Base-by-base conservation (phyloP, 2,329 filamentous ascomycete species). In the Ascocoryne sarcoides region DNA sequence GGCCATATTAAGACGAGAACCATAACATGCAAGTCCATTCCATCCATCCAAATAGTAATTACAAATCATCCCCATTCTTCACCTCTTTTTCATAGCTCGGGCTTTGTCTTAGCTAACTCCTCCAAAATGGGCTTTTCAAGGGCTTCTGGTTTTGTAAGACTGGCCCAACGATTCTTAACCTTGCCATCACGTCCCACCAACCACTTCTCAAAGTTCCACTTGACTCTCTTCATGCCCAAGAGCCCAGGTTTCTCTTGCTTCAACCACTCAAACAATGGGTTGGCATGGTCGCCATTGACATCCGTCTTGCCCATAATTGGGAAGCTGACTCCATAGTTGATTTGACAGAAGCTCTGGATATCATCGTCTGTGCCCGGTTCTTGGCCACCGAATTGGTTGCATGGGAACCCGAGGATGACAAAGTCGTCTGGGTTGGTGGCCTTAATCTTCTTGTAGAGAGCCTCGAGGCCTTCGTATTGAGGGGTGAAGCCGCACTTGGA, bases 191-290 rank as follows among this genome's bases (percentile, higher is more conserved):
- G 75, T 45, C 82, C 83, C 50, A 98, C 70, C 49, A 98, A 68
- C 67, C 95, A 98, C 76, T 98, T 98, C 66, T 98, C 92, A 70
- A 96, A 98, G 69, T 98, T 98, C 92, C 92, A 98, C 82, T 96
- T 95, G 57, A 98, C 73, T 47, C 81, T 67, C 80, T 93, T 90
- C 59, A 96, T 62, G 15, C 92, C 92, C 67, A 96, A 67, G 41
- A 95, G 58, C 16, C 92, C 89, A 1, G 90, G 75, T 70, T 87
- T 82, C 65, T 80, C 67, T 32, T 65, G 63, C 70, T 82, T 83
- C 58, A 83, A 64, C 76, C 76, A 98, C 60, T 84, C 73, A 63
- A 74, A 96, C 28, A 95, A 65, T 1, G 89, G 88, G 55, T 79
- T 77, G 35, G 88, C 83, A 20, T 78, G 70, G 54, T 83, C 77